These are phyloP conservation scores for Mycena chlorophos DNA, from an alignment of 768 basidiomycete genomes.

Conservation along the genomic window DNA sequence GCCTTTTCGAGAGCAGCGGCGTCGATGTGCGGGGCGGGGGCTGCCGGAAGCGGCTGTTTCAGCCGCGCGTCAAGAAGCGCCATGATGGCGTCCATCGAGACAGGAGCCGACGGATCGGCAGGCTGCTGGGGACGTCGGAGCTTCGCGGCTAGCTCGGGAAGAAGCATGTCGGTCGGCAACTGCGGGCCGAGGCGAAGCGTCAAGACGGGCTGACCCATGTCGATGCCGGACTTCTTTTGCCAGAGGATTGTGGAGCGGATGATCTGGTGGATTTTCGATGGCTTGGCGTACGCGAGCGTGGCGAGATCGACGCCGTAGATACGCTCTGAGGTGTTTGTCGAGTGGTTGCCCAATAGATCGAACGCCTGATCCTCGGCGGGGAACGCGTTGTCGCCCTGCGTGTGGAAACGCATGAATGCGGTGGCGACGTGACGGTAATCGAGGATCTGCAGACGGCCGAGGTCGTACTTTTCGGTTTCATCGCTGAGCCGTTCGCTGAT, in stretches of 20 bases:
- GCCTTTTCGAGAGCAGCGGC: background rate
- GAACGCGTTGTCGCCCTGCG: background rate
- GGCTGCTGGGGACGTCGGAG: background rate
- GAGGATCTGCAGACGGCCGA: background rate
- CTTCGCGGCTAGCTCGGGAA: background rate
- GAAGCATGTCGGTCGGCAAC: background rate
- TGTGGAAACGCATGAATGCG: background rate
- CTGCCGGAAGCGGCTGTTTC: too few species aligned
- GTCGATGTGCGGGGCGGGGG: background rate
- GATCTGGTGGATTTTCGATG: background rate
- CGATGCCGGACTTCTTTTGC: background rate
- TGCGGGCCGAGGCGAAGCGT: background rate
- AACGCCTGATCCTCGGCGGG: background rate
- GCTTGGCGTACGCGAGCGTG: background rate
- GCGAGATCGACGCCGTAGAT: constrained; percentile 1
- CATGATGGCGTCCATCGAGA: background rate
- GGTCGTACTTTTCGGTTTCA: background rate
- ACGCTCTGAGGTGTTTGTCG: background rate
- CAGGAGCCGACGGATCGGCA: background rate
- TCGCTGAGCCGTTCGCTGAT: constrained; percentile 6
- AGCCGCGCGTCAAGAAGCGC: background rate
- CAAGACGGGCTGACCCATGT: background rate
- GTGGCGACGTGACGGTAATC: background rate
- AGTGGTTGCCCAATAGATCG: background rate
- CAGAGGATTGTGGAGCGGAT: background rate